Evolutionary conservation across 169 alveolate genomes (phyloP), one percentile per base, ranked within the genome.

Genomic region (Plasmodium berghei): DNA sequence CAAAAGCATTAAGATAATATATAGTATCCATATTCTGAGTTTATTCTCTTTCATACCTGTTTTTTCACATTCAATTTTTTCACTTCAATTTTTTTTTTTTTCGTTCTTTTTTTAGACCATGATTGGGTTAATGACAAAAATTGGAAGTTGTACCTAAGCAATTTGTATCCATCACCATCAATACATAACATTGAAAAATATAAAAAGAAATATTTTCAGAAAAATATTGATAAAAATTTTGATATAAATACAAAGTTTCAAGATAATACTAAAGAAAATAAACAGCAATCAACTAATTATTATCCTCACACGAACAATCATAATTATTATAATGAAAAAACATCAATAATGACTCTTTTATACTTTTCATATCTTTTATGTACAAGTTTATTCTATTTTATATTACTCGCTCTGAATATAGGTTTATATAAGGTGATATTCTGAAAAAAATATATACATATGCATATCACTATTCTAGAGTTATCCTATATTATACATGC

Each of bases 101-200:
- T 18, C 28, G 16, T 9, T 46, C 28, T 26, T 14, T 26, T n/a
- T 4, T 20, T 49, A 80, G 90, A 80, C 20, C 90, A 80, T 58
- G 90, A 80, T 61, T 80, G 90, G 90, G 90, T 80, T n/a, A 80
- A 80, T 28, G 90, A 80, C 67, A 54, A 66, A 56, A 67, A 80
- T 12, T 80, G 90, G 90, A 80, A 80, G 48, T 58, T 61, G 34
- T 80, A 80, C 48, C 26, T 80, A 20, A 80, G 75, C 45, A 80
- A 80, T 18, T 54, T 80, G 46, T 80, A 80, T 12, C 90, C 90
- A 8, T 80, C 73, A 12, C 90, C 90, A 22, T 80, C 90, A 14
- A 80, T 80, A 45, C 73, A 80, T 59, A 58, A 80, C 56, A 80
- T 80, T 6, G 90, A 80, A 58, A 80, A 80, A 67, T 80, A 80